These are phyloP conservation scores for Ustulina deusta DNA, from an alignment of 2,329 filamentous ascomycete genomes.

Conservation along the genomic window DNA sequence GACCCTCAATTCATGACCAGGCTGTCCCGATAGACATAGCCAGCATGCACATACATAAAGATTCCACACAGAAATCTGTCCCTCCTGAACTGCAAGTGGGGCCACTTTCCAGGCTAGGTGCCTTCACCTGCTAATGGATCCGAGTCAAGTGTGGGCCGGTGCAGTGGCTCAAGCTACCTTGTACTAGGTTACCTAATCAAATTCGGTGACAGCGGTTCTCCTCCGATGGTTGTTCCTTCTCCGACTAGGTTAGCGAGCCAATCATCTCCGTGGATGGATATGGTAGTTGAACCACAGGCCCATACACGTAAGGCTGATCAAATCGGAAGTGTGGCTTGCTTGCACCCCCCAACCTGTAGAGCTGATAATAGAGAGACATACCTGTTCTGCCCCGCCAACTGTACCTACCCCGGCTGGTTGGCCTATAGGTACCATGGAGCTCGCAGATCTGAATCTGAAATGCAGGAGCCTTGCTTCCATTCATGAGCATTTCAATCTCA, in stretches of 20 bases:
- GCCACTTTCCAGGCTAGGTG: slow-evolving; percentile 5
- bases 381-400: slow-evolving; percentile 29
- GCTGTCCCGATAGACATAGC: slow-evolving; percentile 35
- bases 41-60: slow-evolving; percentile 22
- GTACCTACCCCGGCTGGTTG: slow-evolving; percentile 10
- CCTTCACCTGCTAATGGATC: slow-evolving; percentile 24
- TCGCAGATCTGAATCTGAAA: slow-evolving; percentile 23
- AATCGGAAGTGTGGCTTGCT: background rate
- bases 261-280: background rate
- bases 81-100: slow-evolving; percentile 45
- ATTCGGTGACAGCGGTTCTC: background rate
- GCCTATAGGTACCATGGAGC: background rate
- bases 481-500: slow-evolving; percentile 6
- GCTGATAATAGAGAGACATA: too few relatives aligned
- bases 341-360: background rate
- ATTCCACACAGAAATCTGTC: slow-evolving; percentile 48
- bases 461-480: slow-evolving; percentile 21
- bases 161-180: slow-evolving; percentile 5
- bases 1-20: slow-evolving; percentile 38
- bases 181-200: background rate
- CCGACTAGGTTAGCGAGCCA: slow-evolving; percentile 11
- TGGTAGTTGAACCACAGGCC: background rate
- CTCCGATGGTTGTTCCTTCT: background rate
- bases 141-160: slow-evolving; percentile 19
- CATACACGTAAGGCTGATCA: background rate